These are phyloP conservation scores for Epichloe coenophiala DNA, from an alignment of 2,329 filamentous ascomycete genomes.

Conservation along the genomic window DNA sequence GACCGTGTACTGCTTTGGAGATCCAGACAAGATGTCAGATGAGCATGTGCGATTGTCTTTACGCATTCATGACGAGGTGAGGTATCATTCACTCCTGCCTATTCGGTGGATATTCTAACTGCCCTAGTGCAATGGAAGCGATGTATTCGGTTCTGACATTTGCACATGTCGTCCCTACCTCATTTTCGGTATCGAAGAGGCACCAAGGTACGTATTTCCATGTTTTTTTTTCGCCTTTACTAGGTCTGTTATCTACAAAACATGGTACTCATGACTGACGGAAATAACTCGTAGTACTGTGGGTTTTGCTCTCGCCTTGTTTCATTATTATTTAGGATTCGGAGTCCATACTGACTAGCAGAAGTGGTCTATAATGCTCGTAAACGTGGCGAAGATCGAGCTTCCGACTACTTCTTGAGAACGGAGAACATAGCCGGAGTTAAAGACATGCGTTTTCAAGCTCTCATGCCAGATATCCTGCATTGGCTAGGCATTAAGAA, in stretches of 20 bases:
- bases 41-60: constrained; percentile 68
- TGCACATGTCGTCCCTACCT: constrained; percentile 94
- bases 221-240: not conserved
- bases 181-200: constrained; percentile 93
- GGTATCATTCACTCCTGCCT: not conserved
- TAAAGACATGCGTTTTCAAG: too few relatives aligned
- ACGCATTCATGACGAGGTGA: constrained; percentile 58
- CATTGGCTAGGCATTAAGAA: too few relatives aligned
- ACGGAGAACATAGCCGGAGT: too few relatives aligned
- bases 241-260: not conserved
- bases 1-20: constrained; percentile 94
- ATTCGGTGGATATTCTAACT: not conserved
- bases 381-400: constrained; percentile 65
- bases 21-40: constrained; percentile 87
- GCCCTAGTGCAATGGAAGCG: constrained; percentile 72
- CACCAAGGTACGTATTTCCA: constrained; percentile 54
- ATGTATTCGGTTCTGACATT: constrained; percentile 96
- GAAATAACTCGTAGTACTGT: constrained; percentile 29
- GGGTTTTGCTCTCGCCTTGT: constrained; percentile 13
- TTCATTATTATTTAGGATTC: constrained; percentile 4
- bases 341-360: constrained; percentile 6
- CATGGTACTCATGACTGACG: not conserved
- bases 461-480: too few relatives aligned
- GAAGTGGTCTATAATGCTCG: constrained; percentile 61
- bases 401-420: constrained; percentile 88